Conservation (phyloP, 805 yeast species). For the Ogataea ganodermae region DNA sequence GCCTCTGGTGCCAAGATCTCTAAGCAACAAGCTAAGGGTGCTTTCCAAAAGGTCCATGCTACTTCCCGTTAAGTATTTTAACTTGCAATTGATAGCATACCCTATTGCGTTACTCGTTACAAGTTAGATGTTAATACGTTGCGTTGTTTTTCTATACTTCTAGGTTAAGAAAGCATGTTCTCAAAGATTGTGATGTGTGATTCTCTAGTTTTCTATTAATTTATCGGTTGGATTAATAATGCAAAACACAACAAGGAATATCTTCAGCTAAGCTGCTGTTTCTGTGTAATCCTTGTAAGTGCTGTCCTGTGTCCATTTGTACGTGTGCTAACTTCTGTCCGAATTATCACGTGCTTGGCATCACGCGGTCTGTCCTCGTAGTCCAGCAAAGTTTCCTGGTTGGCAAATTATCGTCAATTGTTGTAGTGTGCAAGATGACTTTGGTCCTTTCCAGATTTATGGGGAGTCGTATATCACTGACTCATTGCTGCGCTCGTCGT, state of each 20-base stretch:
- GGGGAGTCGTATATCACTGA: too few relatives aligned
- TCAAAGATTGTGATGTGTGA: conserved; percentile 11
- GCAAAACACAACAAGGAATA: conserved; percentile 11
- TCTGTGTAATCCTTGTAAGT: conserved; percentile 9
- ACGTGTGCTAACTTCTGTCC: background rate
- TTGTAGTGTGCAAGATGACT: too few relatives aligned
- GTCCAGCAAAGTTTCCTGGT: too few relatives aligned
- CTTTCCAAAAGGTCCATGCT: conserved; percentile 95
- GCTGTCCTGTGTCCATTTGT: background rate
- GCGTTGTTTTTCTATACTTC: conserved; percentile 7
- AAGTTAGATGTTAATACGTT: conserved; percentile 12
- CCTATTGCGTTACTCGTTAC: conserved; percentile 5
- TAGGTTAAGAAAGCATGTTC: conserved; percentile 9
- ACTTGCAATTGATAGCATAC: conserved; percentile 5
- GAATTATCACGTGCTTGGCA: too few relatives aligned
- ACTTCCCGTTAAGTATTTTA: conserved; percentile 79
- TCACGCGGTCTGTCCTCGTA: too few relatives aligned
- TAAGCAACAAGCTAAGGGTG: conserved; percentile 97
- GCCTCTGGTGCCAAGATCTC: conserved; percentile 79
- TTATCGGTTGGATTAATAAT: conserved; percentile 11
- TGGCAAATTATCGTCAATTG: too few relatives aligned
- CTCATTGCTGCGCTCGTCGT: too few relatives aligned
- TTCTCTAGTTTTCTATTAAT: conserved; percentile 10
- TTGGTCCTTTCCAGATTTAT: too few relatives aligned
- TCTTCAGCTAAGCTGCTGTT: background rate